A percentile compares a stretch with the other conserved stretches of the same genome.
phyloP scores from a whole-genome alignment of 345 rosid genomes.

The Luvunga scandens region DNA sequence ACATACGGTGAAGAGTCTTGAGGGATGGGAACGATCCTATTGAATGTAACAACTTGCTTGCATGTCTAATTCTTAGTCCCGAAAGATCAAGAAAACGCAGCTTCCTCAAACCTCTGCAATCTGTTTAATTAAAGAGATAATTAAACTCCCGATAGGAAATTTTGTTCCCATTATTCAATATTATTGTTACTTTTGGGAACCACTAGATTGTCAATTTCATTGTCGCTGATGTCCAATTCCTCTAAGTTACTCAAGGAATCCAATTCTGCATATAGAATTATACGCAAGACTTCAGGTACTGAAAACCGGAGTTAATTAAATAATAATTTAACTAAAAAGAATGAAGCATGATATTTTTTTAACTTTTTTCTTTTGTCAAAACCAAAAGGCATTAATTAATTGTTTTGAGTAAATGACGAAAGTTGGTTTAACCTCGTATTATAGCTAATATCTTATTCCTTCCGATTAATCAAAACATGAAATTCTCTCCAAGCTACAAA shows the following conservation, averaged over 20 bases:
- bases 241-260: constrained; percentile 3
- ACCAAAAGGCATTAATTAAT: too few species aligned
- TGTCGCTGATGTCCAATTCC: background rate
- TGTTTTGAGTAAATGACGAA: too few species aligned
- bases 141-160: background rate
- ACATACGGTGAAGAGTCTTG: background rate
- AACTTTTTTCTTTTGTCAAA: too few species aligned
- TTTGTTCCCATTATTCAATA: background rate
- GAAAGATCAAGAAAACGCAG: background rate
- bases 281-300: too few species aligned
- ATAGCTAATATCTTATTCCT: too few species aligned
- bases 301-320: too few species aligned
- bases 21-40: background rate
- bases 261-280: background rate
- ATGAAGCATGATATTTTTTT: too few species aligned
- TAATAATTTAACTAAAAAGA: too few species aligned
- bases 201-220: constrained; percentile 2
- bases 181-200: background rate
- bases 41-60: background rate
- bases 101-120: background rate
- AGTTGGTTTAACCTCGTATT: too few species aligned
- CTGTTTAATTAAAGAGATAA: background rate
- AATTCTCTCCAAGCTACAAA: too few species aligned
- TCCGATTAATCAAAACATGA: too few species aligned
- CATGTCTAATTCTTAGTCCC: background rate